Evolutionary conservation across 371 early-diverging fungal species (phyloP), one percentile per base, ranked within the genome.

Genomic region (Rhizopus sp.): DNA sequence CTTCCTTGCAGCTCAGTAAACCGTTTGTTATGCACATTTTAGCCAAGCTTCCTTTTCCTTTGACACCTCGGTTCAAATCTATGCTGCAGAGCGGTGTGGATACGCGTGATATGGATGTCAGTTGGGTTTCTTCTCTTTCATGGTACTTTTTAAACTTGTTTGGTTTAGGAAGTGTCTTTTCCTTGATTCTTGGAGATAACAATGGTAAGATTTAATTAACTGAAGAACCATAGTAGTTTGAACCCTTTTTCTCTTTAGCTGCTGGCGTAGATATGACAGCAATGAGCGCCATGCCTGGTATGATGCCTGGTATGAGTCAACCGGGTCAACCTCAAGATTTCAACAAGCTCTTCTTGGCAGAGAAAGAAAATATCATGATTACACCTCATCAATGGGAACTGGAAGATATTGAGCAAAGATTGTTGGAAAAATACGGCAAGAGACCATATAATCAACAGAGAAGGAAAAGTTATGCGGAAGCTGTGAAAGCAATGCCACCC

Each of bases 141-240:
- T 97, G 97, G 97, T 98, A 98, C 81, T 98, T 98, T 71, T 72
- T 98, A 38, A 97, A 97, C 69, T 68, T 98, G 63, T 97, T 98
- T 82, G 98, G 98, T 64, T 83, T 98, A 35, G 88, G 90, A 53
- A 89, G 91, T 57, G 91, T 97, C 16, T 97, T 92, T 72, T 86
- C 92, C 35, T 82, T 97, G 32, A 85, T 98, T 59, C 75, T 98
- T 10, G 97, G 97, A 42, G 91, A 92, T 59, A 92, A 87, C 34
- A 95, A 95, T 70, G 86, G 91, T 90, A 81, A 57, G 62, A 45
- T 23, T 23, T 23, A 23, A 23, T 23, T 13, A 10, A 30, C 33
- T n/a, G 2, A 42, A 13, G 17, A 49, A 15, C 12, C 33, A 41
- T 16, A 35, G 46, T 3, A 12, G 37, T 12, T 8, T 7, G 31